A percentile compares a stretch with the other conserved stretches of the same genome.
Evolutionary conservation across 306 rosid species (phyloP).

Genomic region (Fragaria ananassa): DNA sequence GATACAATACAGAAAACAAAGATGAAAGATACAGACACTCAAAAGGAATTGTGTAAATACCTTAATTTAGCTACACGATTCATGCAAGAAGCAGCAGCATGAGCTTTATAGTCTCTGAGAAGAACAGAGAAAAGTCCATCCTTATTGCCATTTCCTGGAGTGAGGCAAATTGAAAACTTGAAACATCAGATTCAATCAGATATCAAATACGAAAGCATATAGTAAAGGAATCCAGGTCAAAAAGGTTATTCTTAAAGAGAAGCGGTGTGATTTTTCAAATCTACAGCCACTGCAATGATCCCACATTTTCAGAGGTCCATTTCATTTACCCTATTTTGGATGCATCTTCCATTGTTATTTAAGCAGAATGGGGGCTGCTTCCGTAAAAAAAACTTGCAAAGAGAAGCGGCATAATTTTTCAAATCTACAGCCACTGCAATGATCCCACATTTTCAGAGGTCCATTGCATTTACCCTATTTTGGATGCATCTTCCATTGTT

Average conservation of each 20-base stretch:
- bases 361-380: not conserved
- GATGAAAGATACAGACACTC: not conserved
- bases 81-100: conserved; percentile 95
- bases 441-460: not conserved
- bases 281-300: not conserved
- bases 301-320: not conserved
- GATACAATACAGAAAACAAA: conserved; percentile 19
- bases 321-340: not conserved
- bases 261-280: not conserved
- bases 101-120: conserved; percentile 85
- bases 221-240: not conserved
- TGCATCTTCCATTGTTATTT: not conserved
- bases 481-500: not conserved
- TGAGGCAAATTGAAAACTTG: conserved; percentile 7
- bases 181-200: not conserved
- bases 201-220: not conserved
- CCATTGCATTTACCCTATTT: not conserved
- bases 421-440: not conserved
- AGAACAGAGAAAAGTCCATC: conserved; percentile 90
- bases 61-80: conserved; percentile 94
- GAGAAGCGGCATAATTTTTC: not conserved
- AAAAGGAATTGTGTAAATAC: conserved; percentile 30
- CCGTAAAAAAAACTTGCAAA: not conserved
- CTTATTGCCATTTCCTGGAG: conserved; percentile 87
- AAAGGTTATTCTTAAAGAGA: not conserved